Percentiles rank a stretch among this genome's conserved stretches.
These are phyloP conservation scores for Saccharomycopsis hybrid DNA, from an alignment of 1,139 yeast genomes.

Conservation along the genomic window DNA sequence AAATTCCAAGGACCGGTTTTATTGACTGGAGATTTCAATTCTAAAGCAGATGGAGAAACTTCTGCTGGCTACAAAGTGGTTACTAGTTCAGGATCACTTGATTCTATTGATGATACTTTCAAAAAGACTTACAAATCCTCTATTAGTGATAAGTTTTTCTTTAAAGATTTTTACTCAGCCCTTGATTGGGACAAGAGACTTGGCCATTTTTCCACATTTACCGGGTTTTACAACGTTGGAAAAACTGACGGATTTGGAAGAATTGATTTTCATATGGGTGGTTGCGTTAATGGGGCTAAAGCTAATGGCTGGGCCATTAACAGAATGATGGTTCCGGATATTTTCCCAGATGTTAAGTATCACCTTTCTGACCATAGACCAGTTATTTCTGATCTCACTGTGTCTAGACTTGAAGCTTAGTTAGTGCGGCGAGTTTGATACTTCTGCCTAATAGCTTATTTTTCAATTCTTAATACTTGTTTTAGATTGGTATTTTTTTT, in stretches of 20 bases:
- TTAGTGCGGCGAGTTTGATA: too few species aligned
- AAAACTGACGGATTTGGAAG: constrained; percentile 32
- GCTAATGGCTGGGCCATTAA: constrained; percentile 3
- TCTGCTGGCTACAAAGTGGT: constrained; percentile 32
- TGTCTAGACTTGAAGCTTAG: too few species aligned
- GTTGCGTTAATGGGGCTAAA: constrained; percentile 20
- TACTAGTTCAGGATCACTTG: constrained; percentile 26
- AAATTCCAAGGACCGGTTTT: constrained; percentile 33
- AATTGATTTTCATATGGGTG: constrained; percentile 32
- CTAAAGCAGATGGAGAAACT: constrained; percentile 28
- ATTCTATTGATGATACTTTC: not conserved
- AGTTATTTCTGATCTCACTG: constrained; percentile 29
- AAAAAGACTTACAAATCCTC: not conserved
- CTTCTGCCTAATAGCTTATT: too few species aligned
- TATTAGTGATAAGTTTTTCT: not conserved
- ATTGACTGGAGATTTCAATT: constrained; percentile 38
- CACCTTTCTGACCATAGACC: constrained; percentile 44
- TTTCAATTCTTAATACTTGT: too few species aligned
- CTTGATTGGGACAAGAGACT: constrained; percentile 21
- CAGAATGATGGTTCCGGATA: constrained; percentile 26
- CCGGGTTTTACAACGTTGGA: constrained; percentile 35
- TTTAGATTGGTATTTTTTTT: too few species aligned
- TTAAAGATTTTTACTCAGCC: constrained; percentile 14
- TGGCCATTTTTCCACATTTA: constrained; percentile 33
- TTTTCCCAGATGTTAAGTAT: constrained; percentile 28